phyloP scores from a whole-genome alignment of 2,329 filamentous ascomycete species.

The Chaetomiaceae sp. region DNA sequence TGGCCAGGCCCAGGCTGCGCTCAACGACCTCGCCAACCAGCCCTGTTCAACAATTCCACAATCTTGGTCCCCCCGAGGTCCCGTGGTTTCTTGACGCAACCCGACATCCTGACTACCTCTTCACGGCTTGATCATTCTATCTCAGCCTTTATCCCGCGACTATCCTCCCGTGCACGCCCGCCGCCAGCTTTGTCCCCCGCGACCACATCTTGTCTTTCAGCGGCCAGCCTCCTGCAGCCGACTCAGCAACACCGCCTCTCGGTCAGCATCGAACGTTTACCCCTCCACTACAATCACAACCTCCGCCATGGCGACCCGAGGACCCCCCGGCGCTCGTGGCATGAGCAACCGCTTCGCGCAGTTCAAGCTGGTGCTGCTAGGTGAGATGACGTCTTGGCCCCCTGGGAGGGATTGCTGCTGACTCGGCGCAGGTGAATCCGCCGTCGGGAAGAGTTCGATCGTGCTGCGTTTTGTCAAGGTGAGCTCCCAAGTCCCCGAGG shows the following conservation, averaged over 20 bases:
- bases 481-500: slow-evolving; percentile 29
- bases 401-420: background rate
- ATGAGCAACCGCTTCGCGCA: slow-evolving; percentile 88
- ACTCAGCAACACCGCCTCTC: slow-evolving; percentile 14
- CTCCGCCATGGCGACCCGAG: slow-evolving; percentile 75
- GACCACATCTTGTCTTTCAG: slow-evolving; percentile 7
- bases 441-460: slow-evolving; percentile 99
- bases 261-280: slow-evolving; percentile 3
- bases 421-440: slow-evolving; percentile 76
- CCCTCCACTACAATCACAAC: slow-evolving; percentile 26
- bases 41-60: slow-evolving; percentile 12
- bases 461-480: slow-evolving; percentile 98
- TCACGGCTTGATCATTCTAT: background rate
- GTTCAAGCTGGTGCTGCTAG: slow-evolving; percentile 96
- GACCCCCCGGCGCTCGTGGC: slow-evolving; percentile 56
- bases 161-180: background rate
- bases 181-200: slow-evolving; percentile 9
- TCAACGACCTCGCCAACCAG: slow-evolving; percentile 20
- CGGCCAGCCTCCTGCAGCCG: background rate
- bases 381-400: slow-evolving; percentile 48
- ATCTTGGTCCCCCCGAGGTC: too few species aligned
- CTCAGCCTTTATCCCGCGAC: background rate
- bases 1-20: slow-evolving; percentile 18
- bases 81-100: slow-evolving; percentile 15
- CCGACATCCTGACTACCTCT: background rate